Evolutionary conservation across 78 protist species (phyloP).

Genomic region (Planoprotostelium fungivorum): DNA sequence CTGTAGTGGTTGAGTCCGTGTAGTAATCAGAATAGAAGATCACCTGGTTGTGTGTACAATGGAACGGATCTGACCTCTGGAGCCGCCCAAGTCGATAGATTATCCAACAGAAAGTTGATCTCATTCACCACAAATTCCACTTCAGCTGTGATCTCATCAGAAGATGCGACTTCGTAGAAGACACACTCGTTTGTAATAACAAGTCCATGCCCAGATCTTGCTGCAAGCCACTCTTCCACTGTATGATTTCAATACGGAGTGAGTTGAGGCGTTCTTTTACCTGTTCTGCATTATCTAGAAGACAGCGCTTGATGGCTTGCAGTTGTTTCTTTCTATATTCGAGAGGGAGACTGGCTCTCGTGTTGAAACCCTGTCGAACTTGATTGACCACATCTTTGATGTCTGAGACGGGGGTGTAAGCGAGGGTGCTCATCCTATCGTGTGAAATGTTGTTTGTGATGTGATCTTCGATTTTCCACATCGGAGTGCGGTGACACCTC

Average conservation of each 20-base stretch:
- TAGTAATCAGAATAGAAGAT: no score
- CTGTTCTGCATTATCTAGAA: not conserved
- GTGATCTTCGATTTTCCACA: no score
- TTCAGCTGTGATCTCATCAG: not conserved
- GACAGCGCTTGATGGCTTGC: not conserved
- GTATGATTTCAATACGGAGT: not conserved
- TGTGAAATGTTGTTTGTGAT: no score
- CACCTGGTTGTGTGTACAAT: not conserved
- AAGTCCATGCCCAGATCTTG: not conserved
- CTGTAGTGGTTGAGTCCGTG: not conserved
- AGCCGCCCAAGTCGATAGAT: not conserved
- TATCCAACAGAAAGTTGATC: not conserved
- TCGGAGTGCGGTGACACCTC: no score
- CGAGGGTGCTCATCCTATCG: not conserved
- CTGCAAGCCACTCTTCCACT: not conserved
- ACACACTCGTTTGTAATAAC: not conserved
- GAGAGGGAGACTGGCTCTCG: not conserved
- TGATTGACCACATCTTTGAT: not conserved
- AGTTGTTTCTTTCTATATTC: not conserved
- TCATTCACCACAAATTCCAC: not conserved
- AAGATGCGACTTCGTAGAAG: not conserved
- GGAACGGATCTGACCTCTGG: not conserved
- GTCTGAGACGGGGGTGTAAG: not conserved
- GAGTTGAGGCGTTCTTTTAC: not conserved
- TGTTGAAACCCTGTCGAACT: not conserved